Evolutionary conservation across 2,329 filamentous ascomycete genomes (phyloP).

Genomic region (Helotiales sp.): DNA sequence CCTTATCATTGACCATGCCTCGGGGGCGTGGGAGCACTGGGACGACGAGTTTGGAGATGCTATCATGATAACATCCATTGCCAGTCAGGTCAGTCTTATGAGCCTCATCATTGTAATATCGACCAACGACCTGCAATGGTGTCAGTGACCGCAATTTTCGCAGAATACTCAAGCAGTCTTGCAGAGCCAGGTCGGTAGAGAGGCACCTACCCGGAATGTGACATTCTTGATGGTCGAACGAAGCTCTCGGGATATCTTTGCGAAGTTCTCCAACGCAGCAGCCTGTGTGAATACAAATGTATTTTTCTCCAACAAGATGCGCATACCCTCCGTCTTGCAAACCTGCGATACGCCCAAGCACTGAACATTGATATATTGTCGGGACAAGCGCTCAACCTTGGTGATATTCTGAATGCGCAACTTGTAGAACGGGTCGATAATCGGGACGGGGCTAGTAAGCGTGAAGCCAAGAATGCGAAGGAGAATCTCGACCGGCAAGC

Average conservation of each 20-base stretch:
- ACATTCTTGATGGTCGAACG: slow-evolving; percentile 53
- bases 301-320: slow-evolving; percentile 57
- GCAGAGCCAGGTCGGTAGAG: too few species aligned
- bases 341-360: slow-evolving; percentile 58
- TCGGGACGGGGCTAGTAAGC: slow-evolving; percentile 54
- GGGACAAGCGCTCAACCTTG: slow-evolving; percentile 47
- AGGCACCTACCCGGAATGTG: slow-evolving; percentile 48
- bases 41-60: slow-evolving; percentile 15
- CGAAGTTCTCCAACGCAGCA: slow-evolving; percentile 55
- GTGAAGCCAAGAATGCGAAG: slow-evolving; percentile 58
- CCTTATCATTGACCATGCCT: slow-evolving; percentile 26
- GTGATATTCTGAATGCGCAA: slow-evolving; percentile 51
- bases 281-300: slow-evolving; percentile 60
- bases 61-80: slow-evolving; percentile 23
- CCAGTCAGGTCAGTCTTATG: slow-evolving; percentile 23
- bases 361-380: slow-evolving; percentile 57
- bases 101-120: slow-evolving; percentile 58
- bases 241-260: slow-evolving; percentile 50
- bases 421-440: slow-evolving; percentile 59
- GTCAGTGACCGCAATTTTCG: neutral
- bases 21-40: slow-evolving; percentile 24
- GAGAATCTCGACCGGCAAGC: slow-evolving; percentile 57
- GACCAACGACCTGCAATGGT: slow-evolving; percentile 51
- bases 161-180: too few species aligned
- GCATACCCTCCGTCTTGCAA: slow-evolving; percentile 55